Evolutionary conservation across 306 rosid genomes (phyloP), one percentile per base, ranked within the genome.

Genomic region (Cyamopsis tetragonoloba): DNA sequence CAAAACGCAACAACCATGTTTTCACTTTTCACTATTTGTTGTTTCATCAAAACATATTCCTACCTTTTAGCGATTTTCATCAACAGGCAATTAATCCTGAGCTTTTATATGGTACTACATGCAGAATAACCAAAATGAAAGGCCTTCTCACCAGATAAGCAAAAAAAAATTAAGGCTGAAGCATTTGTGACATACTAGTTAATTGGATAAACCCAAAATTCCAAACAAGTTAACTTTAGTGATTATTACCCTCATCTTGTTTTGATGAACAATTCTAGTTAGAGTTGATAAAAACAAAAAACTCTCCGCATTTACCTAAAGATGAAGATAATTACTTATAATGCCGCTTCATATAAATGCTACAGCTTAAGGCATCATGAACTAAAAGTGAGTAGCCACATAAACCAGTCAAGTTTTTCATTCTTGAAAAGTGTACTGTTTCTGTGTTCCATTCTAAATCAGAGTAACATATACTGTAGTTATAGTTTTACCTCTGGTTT

Each of bases 401-500:
- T n/a, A 37, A 63, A 56, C 64, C 19, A 37, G 32, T 9, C 3
- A 23, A 43, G 10, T 9, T 4, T 15, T 22, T 15, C 44, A 5
- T 13, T 41, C n/a, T 20, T 62, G n/a, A 6, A 41, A 47, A 56
- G 31, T 24, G 14, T 30, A 31, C 42, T 24, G 27, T 31, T 30
- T 14, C 42, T 24, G 27, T 31, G 4, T 10, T 37, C 42, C 1
- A 64, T 28, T 38, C 43, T 2, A 27, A n/a, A 26, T 4, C 42
- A 8, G 19, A 5, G 14, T 44, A 64, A 12, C 31, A 46, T 4
- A 32, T n/a, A n/a, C n/a, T n/a, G 0, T 3, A 37, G 3, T 14
- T 3, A 35, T n/a, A n/a, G n/a, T 15, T 14, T 66, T 73, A 84
- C 95, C 86, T 80, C 86, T 1, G 90, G 95, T 61, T 87, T 87